These are phyloP conservation scores for Eucalyptus leucophloia DNA, from an alignment of 345 rosid genomes.

Conservation along the genomic window DNA sequence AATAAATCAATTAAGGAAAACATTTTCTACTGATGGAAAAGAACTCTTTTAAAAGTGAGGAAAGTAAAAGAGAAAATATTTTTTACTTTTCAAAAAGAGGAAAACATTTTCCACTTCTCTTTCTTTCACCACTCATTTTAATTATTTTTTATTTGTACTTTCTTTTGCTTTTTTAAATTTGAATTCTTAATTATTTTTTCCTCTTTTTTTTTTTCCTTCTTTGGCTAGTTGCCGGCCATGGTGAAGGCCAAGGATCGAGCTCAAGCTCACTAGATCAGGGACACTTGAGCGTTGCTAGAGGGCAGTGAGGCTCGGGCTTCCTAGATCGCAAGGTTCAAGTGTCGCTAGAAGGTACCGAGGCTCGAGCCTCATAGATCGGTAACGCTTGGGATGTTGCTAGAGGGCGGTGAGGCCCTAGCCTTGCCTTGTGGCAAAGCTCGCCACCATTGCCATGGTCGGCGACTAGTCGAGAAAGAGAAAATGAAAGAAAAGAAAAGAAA, in stretches of 20 bases:
- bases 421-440: fast-evolving
- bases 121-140: not conserved
- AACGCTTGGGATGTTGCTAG: too few species aligned
- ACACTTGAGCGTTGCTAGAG: not conserved
- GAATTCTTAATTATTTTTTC: too few species aligned
- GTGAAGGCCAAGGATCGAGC: not conserved
- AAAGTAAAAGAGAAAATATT: too few species aligned
- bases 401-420: too few species aligned
- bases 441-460: fast-evolving
- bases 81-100: too few species aligned
- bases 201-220: not conserved
- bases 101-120: too few species aligned
- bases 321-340: fast-evolving
- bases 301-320: fast-evolving
- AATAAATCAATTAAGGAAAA: too few species aligned
- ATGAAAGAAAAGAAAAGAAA: too few species aligned
- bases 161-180: too few species aligned
- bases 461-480: fast-evolving
- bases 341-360: fast-evolving
- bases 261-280: fast-evolving
- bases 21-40: fast-evolving
- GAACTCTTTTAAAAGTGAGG: too few species aligned
- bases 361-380: too few species aligned
- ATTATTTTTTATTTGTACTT: too few species aligned
- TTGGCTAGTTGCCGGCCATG: fast-evolving